Base-by-base conservation (phyloP, 495 filamentous ascomycete species). In the Neurospora sp. region DNA sequence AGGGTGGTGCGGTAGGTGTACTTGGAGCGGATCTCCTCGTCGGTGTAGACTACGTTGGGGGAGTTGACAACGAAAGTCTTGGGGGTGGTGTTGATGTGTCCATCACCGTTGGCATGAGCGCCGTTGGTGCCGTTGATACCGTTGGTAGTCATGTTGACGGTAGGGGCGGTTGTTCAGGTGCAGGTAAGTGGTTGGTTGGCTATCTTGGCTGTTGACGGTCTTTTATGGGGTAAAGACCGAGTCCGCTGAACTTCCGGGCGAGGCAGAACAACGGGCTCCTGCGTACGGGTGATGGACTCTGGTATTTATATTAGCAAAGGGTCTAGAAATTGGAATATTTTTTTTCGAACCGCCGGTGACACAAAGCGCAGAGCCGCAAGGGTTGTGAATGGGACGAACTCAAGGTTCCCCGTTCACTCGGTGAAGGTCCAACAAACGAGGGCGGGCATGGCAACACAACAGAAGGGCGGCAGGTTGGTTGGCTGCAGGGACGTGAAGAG, bases 281-380 rank as follows among this genome's bases (percentile, higher is more conserved):
- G 96, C 95, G 91, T 92, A 97, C 86, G 94, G 94, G 90, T 98
- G 92, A 86, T 98, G 95, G 84, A 91, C 89, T 79, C 95, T 96
- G 79, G 68, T 31, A 61, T 37, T 10, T 9, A 14, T 40, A 71
- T 75, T 72, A 77, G 77, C 35, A 39, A 35, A 37, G 31, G 53
- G 10, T 65, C 22, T 14, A 27, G 14, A 37, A 17, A 16, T 65
- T 31, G 27, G 12, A 35, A 65, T 35, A 16, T 65, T 65, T 65
- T 61, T 65, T 65, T 65, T 61, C 12, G 10, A 31, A 74, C 38
- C 76, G 75, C 68, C 68, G 20, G 31, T 35, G 37, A 40, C 69
- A 70, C 71, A 40, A 44, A 74, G 38, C 44, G 69, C 14, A 74
- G 22, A 69, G 27, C 53, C 22, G 53, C 53, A 65, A 35, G 27